Base-by-base conservation (phyloP, 169 alveolate species). In the Cyclospora cayetanensis region DNA sequence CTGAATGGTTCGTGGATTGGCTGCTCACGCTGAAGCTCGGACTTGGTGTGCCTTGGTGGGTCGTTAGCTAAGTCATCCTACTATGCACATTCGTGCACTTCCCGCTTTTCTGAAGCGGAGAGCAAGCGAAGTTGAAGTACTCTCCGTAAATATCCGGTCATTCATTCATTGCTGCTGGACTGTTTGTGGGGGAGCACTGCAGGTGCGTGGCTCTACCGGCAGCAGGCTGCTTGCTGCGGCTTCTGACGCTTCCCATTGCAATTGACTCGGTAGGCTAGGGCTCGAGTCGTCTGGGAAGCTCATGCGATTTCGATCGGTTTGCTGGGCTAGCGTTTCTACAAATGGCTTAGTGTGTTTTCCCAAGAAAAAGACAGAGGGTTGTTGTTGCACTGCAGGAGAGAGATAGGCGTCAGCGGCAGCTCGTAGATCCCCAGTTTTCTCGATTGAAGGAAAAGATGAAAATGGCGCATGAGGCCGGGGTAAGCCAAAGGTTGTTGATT, bases 191-290 rank as follows among this genome's bases (percentile, higher is more conserved):
- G 39, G 60, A 46, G 60, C 11, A 12, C 27, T 42, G 41, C 65
- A 76, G 87, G 87, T 76, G 27, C 20, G 20, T 41, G 68, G 87
- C 87, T 11, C 68, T 76, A 2, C 87, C 87, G 20, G 87, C 70
- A 35, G 87, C 87, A 27, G 87, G 87, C 27, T 76, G 87, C 29
- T 42, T 76, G 68, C 68, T 76, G 46, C 87, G 87, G 34, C 87
- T 76, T 11, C 9, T 76, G 29, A 76, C 87, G 15, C 87, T 76
- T 12, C 87, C 87, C n/a, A 43, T 76, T 9, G 87, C 87, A 2
- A 27, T 76, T 3, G 87, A 76, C 20, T 76, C 87, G 20, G 87
- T 76, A 43, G 3, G 87, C 11, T 12, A 46, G 60, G 11, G 11
- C 60, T 22, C 0, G 0, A 46, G 60, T 46, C 25, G 25, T 46